Evolutionary conservation across 768 basidiomycete species (phyloP).

Genomic region (Leucocoprinus leucothites): DNA sequence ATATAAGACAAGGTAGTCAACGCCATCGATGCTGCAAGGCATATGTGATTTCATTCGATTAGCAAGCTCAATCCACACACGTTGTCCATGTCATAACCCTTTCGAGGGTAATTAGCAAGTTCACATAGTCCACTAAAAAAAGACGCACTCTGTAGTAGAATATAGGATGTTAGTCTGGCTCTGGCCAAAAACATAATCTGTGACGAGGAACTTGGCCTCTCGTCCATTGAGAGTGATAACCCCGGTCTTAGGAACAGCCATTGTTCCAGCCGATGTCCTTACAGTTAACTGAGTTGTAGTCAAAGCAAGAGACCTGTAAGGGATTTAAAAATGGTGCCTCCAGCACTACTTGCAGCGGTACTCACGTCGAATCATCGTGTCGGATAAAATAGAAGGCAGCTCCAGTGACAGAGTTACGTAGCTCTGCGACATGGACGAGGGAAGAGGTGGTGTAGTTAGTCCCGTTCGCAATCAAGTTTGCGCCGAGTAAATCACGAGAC

Average conservation of each 20-base stretch:
- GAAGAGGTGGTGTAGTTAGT: constrained; percentile 45
- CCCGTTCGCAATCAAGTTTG: constrained; percentile 45
- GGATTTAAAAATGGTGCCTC: background rate
- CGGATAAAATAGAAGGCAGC: constrained; percentile 49
- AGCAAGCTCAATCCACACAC: constrained; percentile 22
- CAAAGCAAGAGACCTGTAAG: constrained; percentile 39
- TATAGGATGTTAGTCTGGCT: constrained; percentile 51
- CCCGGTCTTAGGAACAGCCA: constrained; percentile 37
- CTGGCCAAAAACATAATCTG: constrained; percentile 70
- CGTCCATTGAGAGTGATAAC: constrained; percentile 64
- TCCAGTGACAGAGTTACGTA: constrained; percentile 41
- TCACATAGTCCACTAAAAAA: constrained; percentile 14
- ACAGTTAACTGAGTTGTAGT: constrained; percentile 41
- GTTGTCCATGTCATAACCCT: constrained; percentile 57
- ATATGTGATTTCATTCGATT: constrained; percentile 36
- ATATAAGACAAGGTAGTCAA: constrained; percentile 63
- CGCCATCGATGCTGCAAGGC: constrained; percentile 59
- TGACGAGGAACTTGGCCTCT: constrained; percentile 69
- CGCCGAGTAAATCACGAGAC: constrained; percentile 43
- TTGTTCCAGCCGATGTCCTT: constrained; percentile 36
- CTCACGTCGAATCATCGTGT: constrained; percentile 41
- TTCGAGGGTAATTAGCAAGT: background rate
- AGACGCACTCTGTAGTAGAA: constrained; percentile 63
- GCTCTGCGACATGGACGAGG: constrained; percentile 42
- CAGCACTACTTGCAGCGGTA: too few relatives aligned